Percentiles rank a stretch among this genome's conserved stretches.
Conservation (phyloP, 495 filamentous ascomycete species). For the Penicillium psychrofluorescens region DNA sequence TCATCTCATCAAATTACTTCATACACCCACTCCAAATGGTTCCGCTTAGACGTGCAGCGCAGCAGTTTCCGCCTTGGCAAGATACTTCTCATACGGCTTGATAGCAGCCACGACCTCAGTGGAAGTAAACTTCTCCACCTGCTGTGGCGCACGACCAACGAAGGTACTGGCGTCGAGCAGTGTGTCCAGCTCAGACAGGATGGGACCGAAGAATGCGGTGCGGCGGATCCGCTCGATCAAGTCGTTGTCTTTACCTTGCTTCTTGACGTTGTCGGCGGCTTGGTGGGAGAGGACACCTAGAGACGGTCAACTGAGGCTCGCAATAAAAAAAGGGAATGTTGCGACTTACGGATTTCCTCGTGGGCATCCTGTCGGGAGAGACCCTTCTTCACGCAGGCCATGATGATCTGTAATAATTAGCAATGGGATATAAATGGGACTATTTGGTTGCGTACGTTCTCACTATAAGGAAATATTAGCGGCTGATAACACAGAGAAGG, state of each 20-base stretch:
- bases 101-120: slow-evolving; percentile 47
- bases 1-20: slow-evolving; percentile 2
- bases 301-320: not conserved
- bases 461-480: slow-evolving; percentile 16
- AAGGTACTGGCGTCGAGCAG: slow-evolving; percentile 65
- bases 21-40: not conserved
- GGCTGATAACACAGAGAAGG: not conserved
- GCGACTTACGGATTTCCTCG: slow-evolving; percentile 61
- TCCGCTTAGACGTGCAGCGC: slow-evolving; percentile 43
- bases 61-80: slow-evolving; percentile 39
- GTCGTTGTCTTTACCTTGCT: slow-evolving; percentile 72
- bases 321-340: not conserved
- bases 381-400: slow-evolving; percentile 71
- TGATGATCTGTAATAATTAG: slow-evolving; percentile 58
- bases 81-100: slow-evolving; percentile 36
- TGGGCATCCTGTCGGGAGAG: slow-evolving; percentile 83
- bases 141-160: slow-evolving; percentile 55
- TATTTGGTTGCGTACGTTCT: slow-evolving; percentile 25
- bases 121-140: slow-evolving; percentile 50
- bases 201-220: slow-evolving; percentile 73
- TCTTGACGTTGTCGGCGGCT: slow-evolving; percentile 74
- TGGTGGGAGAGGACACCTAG: slow-evolving; percentile 76
- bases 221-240: slow-evolving; percentile 72
- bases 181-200: slow-evolving; percentile 64
- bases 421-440: not conserved